A percentile compares a stretch with the other conserved stretches of the same genome.
Evolutionary conservation across 805 yeast genomes (phyloP).

Genomic region (Schizosaccharomyces osmophilus): DNA sequence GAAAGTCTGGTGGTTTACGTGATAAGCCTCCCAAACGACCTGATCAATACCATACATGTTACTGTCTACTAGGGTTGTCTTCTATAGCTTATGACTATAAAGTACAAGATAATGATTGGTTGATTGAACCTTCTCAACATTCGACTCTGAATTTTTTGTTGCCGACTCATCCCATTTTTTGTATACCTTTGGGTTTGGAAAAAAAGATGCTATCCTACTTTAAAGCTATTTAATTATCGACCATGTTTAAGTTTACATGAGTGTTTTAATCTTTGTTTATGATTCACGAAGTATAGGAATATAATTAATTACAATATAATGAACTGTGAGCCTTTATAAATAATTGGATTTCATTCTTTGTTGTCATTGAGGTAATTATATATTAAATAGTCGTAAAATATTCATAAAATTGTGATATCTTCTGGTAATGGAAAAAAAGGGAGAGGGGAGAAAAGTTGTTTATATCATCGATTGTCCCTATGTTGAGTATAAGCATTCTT

Average conservation of each 20-base stretch:
- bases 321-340: too few species aligned
- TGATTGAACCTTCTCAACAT: neutral
- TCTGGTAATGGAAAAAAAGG: too few species aligned
- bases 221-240: neutral
- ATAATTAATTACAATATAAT: too few species aligned
- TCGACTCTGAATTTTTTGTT: neutral
- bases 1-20: slow-evolving; percentile 41
- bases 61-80: slow-evolving; percentile 53
- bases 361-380: too few species aligned
- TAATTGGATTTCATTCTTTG: too few species aligned
- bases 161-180: neutral
- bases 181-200: neutral
- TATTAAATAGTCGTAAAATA: too few species aligned
- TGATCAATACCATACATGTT: slow-evolving; percentile 82
- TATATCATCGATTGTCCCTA: neutral
- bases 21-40: slow-evolving; percentile 69
- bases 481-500: neutral
- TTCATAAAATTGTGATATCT: too few species aligned
- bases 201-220: neutral
- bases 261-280: neutral
- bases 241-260: neutral
- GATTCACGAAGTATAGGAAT: neutral
- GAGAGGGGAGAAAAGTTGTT: too few species aligned
- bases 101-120: slow-evolving; percentile 7
- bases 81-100: slow-evolving; percentile 24